A percentile compares a stretch with the other conserved stretches of the same genome.
phyloP scores from a whole-genome alignment of 2,329 filamentous ascomycete genomes.

The Neospermospora avenae region DNA sequence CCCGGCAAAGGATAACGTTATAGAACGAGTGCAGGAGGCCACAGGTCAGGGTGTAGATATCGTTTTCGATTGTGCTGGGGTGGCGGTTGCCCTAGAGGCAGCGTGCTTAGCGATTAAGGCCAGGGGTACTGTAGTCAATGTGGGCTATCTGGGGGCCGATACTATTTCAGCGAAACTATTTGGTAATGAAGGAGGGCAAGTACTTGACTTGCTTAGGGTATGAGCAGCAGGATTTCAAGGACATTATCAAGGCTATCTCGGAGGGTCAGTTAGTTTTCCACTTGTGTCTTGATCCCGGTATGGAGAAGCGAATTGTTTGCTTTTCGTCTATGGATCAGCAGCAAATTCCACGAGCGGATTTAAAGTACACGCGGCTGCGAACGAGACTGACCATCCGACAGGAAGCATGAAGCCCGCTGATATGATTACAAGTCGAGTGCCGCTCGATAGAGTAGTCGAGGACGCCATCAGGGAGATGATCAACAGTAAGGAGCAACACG shows the following conservation, averaged over 20 bases:
- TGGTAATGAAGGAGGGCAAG: conserved; percentile 49
- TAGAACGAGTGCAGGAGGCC: conserved; percentile 33
- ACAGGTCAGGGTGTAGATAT: conserved; percentile 45
- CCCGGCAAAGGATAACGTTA: conserved; percentile 46
- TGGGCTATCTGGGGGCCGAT: conserved; percentile 53
- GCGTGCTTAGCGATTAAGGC: conserved; percentile 47
- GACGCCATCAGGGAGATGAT: not conserved
- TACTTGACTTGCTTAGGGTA: conserved; percentile 49
- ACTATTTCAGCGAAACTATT: conserved; percentile 45
- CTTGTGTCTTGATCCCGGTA: no score
- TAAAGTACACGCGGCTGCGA: not conserved
- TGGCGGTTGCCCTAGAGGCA: conserved; percentile 47
- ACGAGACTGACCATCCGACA: not conserved
- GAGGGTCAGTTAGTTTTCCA: no score
- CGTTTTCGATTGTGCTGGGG: conserved; percentile 50
- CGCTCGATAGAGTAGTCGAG: not conserved
- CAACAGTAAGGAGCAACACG: not conserved
- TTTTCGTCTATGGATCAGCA: no score
- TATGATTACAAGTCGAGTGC: conserved; percentile 1
- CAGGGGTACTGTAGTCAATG: conserved; percentile 50
- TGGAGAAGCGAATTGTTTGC: no score
- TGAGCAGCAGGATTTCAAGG: conserved; percentile 55
- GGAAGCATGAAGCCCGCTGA: not conserved
- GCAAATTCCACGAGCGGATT: no score
- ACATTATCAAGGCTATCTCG: no score